Percentiles rank a stretch among this genome's conserved stretches.
phyloP scores from a whole-genome alignment of 2,329 filamentous ascomycete genomes.

The Myriosclerotinia curreyana region DNA sequence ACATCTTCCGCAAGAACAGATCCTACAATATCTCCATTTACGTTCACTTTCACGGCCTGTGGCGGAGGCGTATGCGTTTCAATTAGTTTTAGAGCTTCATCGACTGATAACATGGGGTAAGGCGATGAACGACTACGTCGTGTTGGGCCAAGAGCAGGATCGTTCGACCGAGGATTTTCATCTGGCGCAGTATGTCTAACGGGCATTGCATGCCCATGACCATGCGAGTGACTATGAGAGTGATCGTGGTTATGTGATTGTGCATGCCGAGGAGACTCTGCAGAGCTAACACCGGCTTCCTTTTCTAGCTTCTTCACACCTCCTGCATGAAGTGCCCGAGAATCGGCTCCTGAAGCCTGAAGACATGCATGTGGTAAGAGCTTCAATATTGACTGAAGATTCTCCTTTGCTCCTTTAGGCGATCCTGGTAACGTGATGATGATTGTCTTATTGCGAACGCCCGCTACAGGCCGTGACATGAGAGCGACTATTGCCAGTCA shows the following conservation, averaged over 20 bases:
- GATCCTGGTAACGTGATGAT: conserved; percentile 91
- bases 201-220: conserved; percentile 59
- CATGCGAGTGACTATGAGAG: conserved; percentile 46
- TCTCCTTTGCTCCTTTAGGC: conserved; percentile 92
- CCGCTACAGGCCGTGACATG: conserved; percentile 93
- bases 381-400: conserved; percentile 82
- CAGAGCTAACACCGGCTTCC: conserved; percentile 63
- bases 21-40: conserved; percentile 67
- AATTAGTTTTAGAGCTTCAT: conserved; percentile 74
- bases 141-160: conserved; percentile 59
- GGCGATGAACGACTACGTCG: conserved; percentile 80
- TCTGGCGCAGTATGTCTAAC: conserved; percentile 69
- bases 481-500: conserved; percentile 67
- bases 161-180: conserved; percentile 57
- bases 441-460: conserved; percentile 75
- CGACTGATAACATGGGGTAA: conserved; percentile 86
- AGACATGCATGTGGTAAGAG: conserved; percentile 93
- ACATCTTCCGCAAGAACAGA: conserved; percentile 78
- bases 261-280: conserved; percentile 33
- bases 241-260: conserved; percentile 49
- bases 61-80: conserved; percentile 67
- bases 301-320: conserved; percentile 80
- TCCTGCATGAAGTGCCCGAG: conserved; percentile 72
- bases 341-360: conserved; percentile 81
- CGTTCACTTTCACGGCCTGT: conserved; percentile 53